Evolutionary conservation across 306 rosid species (phyloP).

Genomic region (Quercus bicolor): DNA sequence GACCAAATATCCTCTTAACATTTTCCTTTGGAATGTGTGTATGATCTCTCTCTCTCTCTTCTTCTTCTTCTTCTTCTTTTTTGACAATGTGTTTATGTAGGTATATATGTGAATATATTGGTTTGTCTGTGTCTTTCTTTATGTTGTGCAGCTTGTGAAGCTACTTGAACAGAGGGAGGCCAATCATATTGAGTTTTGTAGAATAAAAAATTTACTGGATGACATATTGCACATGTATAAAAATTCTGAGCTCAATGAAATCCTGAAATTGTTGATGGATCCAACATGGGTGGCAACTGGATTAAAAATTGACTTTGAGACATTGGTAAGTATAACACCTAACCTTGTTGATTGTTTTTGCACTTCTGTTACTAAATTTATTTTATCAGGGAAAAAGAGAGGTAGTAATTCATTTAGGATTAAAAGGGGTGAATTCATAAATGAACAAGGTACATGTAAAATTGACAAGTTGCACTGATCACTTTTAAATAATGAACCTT

Average conservation of each 20-base stretch:
- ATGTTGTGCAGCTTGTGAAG: constrained; percentile 79
- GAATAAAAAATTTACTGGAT: constrained; percentile 82
- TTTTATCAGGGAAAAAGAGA: neutral
- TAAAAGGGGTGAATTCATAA: neutral
- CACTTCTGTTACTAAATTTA: neutral
- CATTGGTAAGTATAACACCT: constrained; percentile 58
- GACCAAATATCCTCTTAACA: no score
- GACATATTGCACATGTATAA: constrained; percentile 75
- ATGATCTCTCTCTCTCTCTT: neutral
- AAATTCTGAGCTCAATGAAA: constrained; percentile 56
- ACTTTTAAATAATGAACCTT: neutral
- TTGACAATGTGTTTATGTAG: neutral
- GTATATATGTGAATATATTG: neutral
- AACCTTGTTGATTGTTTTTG: neutral
- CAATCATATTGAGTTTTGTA: constrained; percentile 89
- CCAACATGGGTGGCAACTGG: constrained; percentile 95
- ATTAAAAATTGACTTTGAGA: constrained; percentile 67
- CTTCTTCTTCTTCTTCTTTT: neutral
- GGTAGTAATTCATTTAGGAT: neutral
- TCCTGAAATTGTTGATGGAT: constrained; percentile 71
- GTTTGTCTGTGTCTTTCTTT: constrained; percentile 20
- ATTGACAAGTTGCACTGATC: neutral
- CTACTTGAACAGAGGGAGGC: constrained; percentile 94
- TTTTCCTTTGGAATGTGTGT: no score
- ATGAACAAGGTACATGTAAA: neutral